phyloP scores from a whole-genome alignment of 1,284 basidiomycete species.

The Fomitopsis betulina region DNA sequence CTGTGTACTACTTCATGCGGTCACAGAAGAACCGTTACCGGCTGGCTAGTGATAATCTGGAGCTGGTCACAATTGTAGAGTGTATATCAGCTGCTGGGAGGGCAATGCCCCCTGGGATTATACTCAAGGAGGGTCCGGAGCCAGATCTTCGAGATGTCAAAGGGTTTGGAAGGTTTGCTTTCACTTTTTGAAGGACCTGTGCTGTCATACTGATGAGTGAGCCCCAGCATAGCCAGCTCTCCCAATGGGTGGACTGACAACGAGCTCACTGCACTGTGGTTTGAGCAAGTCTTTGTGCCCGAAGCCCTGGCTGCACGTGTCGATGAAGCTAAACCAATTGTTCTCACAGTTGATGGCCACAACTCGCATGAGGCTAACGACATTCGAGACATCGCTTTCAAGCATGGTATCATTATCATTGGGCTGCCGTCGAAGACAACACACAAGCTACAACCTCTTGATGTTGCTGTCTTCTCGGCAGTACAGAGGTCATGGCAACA shows the following conservation, averaged over 20 bases:
- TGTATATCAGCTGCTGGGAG: slow-evolving; percentile 24
- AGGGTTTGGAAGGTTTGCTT: too few species aligned
- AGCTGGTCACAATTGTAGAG: slow-evolving; percentile 30
- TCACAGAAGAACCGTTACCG: slow-evolving; percentile 10
- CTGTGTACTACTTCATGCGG: slow-evolving; percentile 17
- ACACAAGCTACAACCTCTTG: slow-evolving; percentile 34
- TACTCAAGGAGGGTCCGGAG: slow-evolving; percentile 19
- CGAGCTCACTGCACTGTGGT: slow-evolving; percentile 29
- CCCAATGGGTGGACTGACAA: slow-evolving; percentile 39
- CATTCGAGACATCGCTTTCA: too few species aligned
- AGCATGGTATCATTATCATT: slow-evolving; percentile 16
- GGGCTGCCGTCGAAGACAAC: slow-evolving; percentile 36
- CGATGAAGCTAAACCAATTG: too few species aligned
- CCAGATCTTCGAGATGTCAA: too few species aligned
- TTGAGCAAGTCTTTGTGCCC: slow-evolving; percentile 30
- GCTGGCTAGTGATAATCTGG: slow-evolving; percentile 18
- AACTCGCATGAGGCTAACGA: too few species aligned
- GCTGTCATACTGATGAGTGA: background rate
- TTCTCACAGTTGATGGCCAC: too few species aligned
- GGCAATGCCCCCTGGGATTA: slow-evolving; percentile 22
- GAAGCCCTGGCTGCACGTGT: slow-evolving; percentile 17
- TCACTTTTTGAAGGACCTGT: too few species aligned
- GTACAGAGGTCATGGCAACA: slow-evolving; percentile 1
- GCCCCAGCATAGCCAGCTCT: slow-evolving; percentile 19
- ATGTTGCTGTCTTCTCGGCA: slow-evolving; percentile 32